Percentiles rank a stretch among this genome's conserved stretches.
Evolutionary conservation across 306 rosid species (phyloP).

Genomic region (Cajanus cajan): DNA sequence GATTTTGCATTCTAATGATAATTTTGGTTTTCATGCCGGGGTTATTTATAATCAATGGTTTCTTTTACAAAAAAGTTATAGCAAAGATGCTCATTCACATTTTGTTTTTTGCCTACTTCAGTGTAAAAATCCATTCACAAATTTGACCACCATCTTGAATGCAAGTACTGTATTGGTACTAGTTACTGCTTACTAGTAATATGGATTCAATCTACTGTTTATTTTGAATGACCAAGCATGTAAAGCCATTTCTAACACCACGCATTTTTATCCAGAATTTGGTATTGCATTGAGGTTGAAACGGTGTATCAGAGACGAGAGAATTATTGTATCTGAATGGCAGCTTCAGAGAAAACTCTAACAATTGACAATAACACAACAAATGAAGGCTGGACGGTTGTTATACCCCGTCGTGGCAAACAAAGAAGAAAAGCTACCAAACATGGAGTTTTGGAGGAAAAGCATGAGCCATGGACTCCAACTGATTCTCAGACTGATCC

Average conservation of each 20-base stretch:
- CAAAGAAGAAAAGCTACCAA: conserved; percentile 37
- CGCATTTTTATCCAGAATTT: conserved; percentile 8
- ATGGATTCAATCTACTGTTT: neutral
- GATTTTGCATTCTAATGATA: neutral
- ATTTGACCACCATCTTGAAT: conserved; percentile 5
- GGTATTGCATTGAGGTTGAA: conserved; percentile 24
- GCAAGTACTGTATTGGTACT: neutral
- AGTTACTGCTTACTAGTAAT: neutral
- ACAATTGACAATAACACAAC: conserved; percentile 15
- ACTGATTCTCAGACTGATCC: conserved; percentile 50
- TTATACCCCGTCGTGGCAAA: conserved; percentile 61
- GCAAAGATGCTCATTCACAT: neutral
- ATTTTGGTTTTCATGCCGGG: neutral
- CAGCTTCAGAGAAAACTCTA: conserved; percentile 53
- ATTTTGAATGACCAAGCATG: neutral
- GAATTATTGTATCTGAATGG: conserved; percentile 39
- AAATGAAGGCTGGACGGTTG: conserved; percentile 70
- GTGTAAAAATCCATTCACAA: neutral
- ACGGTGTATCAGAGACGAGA: neutral
- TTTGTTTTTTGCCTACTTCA: neutral
- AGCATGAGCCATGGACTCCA: conserved; percentile 57
- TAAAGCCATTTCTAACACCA: neutral
- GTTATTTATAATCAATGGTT: neutral
- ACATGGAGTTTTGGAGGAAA: conserved; percentile 35
- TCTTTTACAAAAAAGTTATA: neutral